A percentile compares a stretch with the other conserved stretches of the same genome.
phyloP scores from a whole-genome alignment of 495 filamentous ascomycete genomes.

The Pyrenopolyporus hunteri region DNA sequence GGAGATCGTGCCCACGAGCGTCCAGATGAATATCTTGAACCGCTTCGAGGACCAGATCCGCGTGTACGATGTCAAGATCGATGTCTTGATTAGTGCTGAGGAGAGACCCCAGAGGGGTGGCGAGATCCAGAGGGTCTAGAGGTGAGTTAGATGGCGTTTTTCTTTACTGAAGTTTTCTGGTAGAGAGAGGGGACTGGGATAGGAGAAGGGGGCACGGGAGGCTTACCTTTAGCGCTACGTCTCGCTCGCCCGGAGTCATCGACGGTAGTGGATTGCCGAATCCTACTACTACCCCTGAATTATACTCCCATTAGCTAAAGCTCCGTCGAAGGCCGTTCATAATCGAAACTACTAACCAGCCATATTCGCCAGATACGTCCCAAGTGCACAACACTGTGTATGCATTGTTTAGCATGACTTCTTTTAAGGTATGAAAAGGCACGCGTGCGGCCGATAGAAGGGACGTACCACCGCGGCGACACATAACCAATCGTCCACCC shows the following conservation, averaged over 20 bases:
- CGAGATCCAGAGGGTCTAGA: conserved; percentile 28
- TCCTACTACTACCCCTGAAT: conserved; percentile 11
- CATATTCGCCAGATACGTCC: conserved; percentile 36
- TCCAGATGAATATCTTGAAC: conserved; percentile 26
- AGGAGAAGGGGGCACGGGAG: background rate
- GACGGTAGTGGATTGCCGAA: conserved; percentile 18
- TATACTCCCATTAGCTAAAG: background rate
- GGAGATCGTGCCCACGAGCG: conserved; percentile 30
- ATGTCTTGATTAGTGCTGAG: conserved; percentile 34
- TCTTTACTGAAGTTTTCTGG: background rate
- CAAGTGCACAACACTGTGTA: conserved; percentile 32
- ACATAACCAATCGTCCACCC: conserved; percentile 38
- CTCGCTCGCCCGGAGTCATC: conserved; percentile 9
- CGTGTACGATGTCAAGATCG: conserved; percentile 42
- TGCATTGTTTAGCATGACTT: conserved; percentile 1
- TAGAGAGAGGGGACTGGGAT: background rate
- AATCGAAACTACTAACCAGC: conserved; percentile 16
- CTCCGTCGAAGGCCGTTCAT: conserved; percentile 10
- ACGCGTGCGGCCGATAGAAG: background rate
- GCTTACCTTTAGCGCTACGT: conserved; percentile 12
- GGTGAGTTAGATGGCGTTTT: background rate
- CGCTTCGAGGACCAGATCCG: conserved; percentile 40
- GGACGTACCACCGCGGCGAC: conserved; percentile 31
- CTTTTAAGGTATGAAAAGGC: too few relatives aligned
- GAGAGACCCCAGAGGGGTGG: conserved; percentile 34